A percentile compares a stretch with the other conserved stretches of the same genome.
These are phyloP conservation scores for Sarocladiaceae sp. DNA, from an alignment of 2,329 filamentous ascomycete species.

Conservation along the genomic window DNA sequence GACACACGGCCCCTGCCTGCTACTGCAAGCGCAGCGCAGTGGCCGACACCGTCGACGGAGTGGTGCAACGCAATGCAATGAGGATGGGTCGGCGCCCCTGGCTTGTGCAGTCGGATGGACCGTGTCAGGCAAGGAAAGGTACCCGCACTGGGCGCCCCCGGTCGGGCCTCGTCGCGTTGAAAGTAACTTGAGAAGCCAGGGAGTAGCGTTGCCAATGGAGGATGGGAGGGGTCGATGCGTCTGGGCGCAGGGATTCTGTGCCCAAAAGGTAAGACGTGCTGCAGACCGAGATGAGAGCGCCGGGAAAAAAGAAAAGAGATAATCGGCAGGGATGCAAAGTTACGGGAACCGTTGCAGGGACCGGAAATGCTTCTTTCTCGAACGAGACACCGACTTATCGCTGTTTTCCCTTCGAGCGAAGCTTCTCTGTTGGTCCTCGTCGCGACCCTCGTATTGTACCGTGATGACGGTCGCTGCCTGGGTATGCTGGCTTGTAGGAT, in stretches of 20 bases:
- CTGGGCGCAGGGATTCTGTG: not conserved
- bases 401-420: too few relatives aligned
- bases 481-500: not conserved
- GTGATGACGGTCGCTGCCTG: not conserved
- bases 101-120: slow-evolving; percentile 7
- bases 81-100: slow-evolving; percentile 1
- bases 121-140: slow-evolving; percentile 5
- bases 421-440: too few relatives aligned
- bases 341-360: not conserved
- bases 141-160: slow-evolving; percentile 3
- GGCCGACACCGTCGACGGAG: not conserved
- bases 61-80: not conserved
- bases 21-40: slow-evolving; percentile 5
- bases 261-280: not conserved
- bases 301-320: slow-evolving; percentile 7
- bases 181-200: not conserved
- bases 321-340: slow-evolving; percentile 3
- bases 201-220: not conserved
- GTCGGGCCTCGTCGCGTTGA: not conserved
- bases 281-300: not conserved
- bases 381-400: not conserved
- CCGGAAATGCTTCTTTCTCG: not conserved
- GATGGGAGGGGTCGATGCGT: not conserved
- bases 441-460: too few relatives aligned
- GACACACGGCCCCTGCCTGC: not conserved